Base-by-base conservation (phyloP, 768 basidiomycete genomes). In the Cyclocybe aegerita region DNA sequence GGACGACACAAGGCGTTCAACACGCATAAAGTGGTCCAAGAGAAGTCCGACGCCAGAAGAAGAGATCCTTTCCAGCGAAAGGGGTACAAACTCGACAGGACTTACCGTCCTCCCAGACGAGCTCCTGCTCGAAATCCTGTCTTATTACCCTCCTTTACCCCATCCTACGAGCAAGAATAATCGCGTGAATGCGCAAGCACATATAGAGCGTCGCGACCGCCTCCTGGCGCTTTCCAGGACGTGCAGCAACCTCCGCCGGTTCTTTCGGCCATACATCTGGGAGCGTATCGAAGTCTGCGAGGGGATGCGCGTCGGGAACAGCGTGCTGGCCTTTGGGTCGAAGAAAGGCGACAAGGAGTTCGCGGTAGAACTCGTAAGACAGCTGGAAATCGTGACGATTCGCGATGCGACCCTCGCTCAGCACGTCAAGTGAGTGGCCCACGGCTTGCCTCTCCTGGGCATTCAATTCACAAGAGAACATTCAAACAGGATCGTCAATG, bases 311-410 rank as follows among this genome's bases (percentile, higher is more conserved):
- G 17, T 12, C 7, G 17, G 17, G 14, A 14, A 14, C 38, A 39
- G 17, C 14, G 17, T 7, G 14, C 38, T 17, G 11, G 38, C 14
- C 38, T 7, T 39, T 14, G 38, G 38, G 14, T 7, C 10, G 14
- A 17, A 39, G 11, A 14, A 17, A 4, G 10, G 5, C 7, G 4
- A 11, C 16, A 43, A 50, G 35, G 2, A 12, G 4, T 50, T 34
- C 35, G 47, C 49, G 4, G 39, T 11, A n/a, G 59, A 55, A 23
- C 35, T 60, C 2, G 15, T 55, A 9, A 43, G 51, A 10, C 59
- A 60, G 33, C 39, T 60, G 15, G 56, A 57, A 33, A 29, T 60
- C 30, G 54, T 56, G 9, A 60, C 59, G 23, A 23, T 52, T 8
- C 47, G 52, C 9, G 41, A 57, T 7, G 43, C 56, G 30, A 32